A percentile compares a stretch with the other conserved stretches of the same genome.
Evolutionary conservation across 2,329 filamentous ascomycete genomes (phyloP).

Genomic region (Zopfia rhizophila): DNA sequence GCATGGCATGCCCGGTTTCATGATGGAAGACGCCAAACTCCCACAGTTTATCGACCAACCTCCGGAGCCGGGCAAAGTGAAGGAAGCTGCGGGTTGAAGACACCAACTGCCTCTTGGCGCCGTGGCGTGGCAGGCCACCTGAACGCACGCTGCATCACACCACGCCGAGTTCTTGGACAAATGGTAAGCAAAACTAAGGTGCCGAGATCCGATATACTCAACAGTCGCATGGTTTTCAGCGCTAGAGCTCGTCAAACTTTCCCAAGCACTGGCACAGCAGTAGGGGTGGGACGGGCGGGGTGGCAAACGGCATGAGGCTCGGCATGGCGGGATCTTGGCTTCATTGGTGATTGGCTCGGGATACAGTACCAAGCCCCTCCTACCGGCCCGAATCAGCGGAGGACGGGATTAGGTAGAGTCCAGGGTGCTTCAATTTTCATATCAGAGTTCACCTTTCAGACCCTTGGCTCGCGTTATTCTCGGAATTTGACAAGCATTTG

Average conservation of each 20-base stretch:
- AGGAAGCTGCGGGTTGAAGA: constrained; percentile 74
- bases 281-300: constrained; percentile 10
- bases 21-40: constrained; percentile 86
- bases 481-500: too few relatives aligned
- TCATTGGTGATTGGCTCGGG: too few relatives aligned
- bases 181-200: neutral
- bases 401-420: too few relatives aligned
- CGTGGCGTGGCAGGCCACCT: constrained; percentile 5
- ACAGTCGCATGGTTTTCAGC: neutral
- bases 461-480: too few relatives aligned
- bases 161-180: neutral
- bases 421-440: too few relatives aligned
- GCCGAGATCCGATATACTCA: constrained; percentile 10
- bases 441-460: too few relatives aligned
- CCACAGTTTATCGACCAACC: constrained; percentile 93
- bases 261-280: constrained; percentile 1
- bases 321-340: constrained; percentile 11
- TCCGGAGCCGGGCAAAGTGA: constrained; percentile 77
- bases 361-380: too few relatives aligned
- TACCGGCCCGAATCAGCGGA: too few relatives aligned
- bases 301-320: constrained; percentile 5
- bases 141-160: constrained; percentile 4
- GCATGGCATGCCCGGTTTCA: constrained; percentile 79
- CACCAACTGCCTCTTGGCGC: constrained; percentile 2
- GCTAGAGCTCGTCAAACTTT: too few relatives aligned